Conservation (phyloP, 805 yeast species). For the Yamadazyma paraphyllophila region DNA sequence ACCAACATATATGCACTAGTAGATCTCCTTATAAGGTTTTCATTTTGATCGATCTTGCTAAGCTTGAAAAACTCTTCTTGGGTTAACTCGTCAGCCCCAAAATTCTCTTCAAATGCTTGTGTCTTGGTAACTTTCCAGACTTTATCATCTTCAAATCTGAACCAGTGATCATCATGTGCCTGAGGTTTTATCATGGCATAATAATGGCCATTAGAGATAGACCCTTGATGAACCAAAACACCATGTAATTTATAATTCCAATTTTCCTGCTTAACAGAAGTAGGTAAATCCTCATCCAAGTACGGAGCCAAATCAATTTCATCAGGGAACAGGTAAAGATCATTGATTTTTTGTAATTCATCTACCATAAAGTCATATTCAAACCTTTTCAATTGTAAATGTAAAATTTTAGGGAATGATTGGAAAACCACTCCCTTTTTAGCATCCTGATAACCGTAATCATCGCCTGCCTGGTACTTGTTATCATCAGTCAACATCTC, state of each 20-base stretch:
- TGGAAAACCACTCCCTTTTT: slow-evolving; percentile 93
- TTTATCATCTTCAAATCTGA: slow-evolving; percentile 90
- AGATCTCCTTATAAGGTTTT: slow-evolving; percentile 66
- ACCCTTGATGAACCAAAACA: slow-evolving; percentile 94
- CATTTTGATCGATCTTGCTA: slow-evolving; percentile 60
- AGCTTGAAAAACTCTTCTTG: slow-evolving; percentile 48
- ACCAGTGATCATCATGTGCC: slow-evolving; percentile 65
- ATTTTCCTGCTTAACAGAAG: slow-evolving; percentile 46
- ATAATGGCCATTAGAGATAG: slow-evolving; percentile 93
- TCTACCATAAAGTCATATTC: slow-evolving; percentile 92
- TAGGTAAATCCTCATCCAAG: slow-evolving; percentile 55
- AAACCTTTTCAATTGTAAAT: slow-evolving; percentile 88
- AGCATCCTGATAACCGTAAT: slow-evolving; percentile 90
- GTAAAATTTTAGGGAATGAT: slow-evolving; percentile 88
- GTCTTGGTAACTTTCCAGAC: slow-evolving; percentile 82
- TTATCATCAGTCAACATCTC: slow-evolving; percentile 93
- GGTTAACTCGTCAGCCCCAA: slow-evolving; percentile 69
- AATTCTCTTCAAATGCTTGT: slow-evolving; percentile 90
- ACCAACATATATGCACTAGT: slow-evolving; percentile 98
- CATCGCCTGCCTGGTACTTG: slow-evolving; percentile 86
- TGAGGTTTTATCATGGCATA: slow-evolving; percentile 90
- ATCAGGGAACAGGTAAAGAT: slow-evolving; percentile 85
- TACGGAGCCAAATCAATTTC: slow-evolving; percentile 77
- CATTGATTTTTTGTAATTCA: slow-evolving; percentile 86
- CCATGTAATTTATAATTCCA: slow-evolving; percentile 88